Evolutionary conservation across 2,329 filamentous ascomycete species (phyloP).

Genomic region (Achaetomium macrosporum): DNA sequence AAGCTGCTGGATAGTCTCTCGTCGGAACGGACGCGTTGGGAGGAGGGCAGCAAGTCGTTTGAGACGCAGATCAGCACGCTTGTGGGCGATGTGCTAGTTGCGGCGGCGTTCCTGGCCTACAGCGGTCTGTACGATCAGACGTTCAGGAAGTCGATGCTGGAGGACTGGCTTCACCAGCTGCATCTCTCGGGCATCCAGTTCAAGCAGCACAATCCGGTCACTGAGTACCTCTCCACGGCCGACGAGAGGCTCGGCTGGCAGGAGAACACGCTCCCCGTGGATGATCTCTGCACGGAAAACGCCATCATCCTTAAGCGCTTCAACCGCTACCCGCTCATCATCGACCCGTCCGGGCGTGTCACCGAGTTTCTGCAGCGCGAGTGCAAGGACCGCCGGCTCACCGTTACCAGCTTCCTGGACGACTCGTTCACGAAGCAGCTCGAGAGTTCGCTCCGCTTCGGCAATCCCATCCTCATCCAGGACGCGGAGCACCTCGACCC

Average conservation of each 20-base stretch:
- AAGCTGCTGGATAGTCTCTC: conserved; percentile 90
- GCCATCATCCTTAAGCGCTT: conserved; percentile 96
- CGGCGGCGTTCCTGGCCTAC: conserved; percentile 96
- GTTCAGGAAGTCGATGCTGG: conserved; percentile 94
- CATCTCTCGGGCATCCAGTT: conserved; percentile 86
- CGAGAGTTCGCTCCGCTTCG: conserved; percentile 93
- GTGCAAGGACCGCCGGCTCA: conserved; percentile 86
- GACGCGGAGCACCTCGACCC: conserved; percentile 96
- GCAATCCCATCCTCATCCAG: conserved; percentile 96
- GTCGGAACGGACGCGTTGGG: conserved; percentile 89
- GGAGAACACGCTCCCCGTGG: conserved; percentile 84
- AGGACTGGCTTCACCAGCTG: conserved; percentile 94
- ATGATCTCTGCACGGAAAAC: conserved; percentile 97
- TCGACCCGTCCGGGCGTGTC: conserved; percentile 91
- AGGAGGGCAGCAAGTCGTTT: conserved; percentile 95
- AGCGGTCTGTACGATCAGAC: conserved; percentile 96
- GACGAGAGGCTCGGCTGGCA: conserved; percentile 96
- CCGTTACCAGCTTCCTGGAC: conserved; percentile 95
- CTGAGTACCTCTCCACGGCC: conserved; percentile 92
- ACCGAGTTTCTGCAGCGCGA: conserved; percentile 95
- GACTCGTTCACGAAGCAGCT: conserved; percentile 97
- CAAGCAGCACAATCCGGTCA: conserved; percentile 90
- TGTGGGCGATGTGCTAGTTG: conserved; percentile 89
- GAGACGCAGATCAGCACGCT: conserved; percentile 96
- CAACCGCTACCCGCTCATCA: conserved; percentile 97